Conservation (phyloP, 2,329 filamentous ascomycete species). For the Sporothrix schenckii region DNA sequence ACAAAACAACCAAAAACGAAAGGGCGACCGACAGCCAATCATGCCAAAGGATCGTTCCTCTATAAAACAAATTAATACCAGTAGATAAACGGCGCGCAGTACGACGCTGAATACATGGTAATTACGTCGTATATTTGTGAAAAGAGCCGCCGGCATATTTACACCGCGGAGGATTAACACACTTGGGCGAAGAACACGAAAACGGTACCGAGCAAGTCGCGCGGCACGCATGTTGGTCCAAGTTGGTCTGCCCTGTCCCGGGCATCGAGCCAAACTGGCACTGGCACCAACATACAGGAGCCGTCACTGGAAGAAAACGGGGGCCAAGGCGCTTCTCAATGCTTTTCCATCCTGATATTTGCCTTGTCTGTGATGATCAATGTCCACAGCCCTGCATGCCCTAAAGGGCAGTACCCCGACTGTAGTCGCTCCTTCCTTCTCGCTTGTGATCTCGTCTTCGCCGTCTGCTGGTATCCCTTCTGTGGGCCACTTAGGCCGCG, state of each 20-base stretch:
- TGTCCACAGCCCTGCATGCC: background rate
- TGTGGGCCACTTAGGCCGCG: background rate
- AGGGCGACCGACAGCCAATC: constrained; percentile 12
- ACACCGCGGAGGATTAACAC: background rate
- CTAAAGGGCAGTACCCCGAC: background rate
- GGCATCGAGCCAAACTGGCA: background rate
- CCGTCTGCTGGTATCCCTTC: background rate
- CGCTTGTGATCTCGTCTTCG: background rate
- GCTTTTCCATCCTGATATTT: background rate
- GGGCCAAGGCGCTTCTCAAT: background rate
- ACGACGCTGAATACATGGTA: no score
- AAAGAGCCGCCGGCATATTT: constrained; percentile 2
- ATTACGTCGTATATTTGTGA: background rate
- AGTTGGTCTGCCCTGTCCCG: background rate
- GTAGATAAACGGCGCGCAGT: no score
- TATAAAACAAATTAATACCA: background rate
- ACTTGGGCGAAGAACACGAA: background rate
- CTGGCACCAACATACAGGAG: constrained; percentile 1
- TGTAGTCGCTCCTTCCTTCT: background rate
- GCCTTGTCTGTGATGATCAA: background rate
- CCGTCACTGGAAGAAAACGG: background rate
- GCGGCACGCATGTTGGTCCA: constrained; percentile 3
- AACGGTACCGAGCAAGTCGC: background rate
- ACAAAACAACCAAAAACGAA: background rate
- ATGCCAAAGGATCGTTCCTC: background rate